These are phyloP conservation scores for Kodamaea suecica DNA, from an alignment of 1,139 yeast genomes.

Conservation along the genomic window DNA sequence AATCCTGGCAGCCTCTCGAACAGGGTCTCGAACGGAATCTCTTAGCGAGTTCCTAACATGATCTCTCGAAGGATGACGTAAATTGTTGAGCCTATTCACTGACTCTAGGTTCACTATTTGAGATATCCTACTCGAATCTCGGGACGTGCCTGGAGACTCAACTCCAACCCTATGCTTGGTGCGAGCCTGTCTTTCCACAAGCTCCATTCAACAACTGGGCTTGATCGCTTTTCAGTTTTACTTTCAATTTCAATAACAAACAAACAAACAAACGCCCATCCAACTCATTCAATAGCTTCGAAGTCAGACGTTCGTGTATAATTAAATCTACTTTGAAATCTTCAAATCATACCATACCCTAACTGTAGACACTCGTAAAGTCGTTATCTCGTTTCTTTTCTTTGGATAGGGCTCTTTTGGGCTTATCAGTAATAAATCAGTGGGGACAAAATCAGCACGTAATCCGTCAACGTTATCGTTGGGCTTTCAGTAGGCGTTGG, in stretches of 20 bases:
- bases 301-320: no score
- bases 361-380: background rate
- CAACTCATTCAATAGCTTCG: background rate
- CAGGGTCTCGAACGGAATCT: background rate
- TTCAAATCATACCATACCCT: no score
- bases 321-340: no score
- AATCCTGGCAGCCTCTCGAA: conserved; percentile 1
- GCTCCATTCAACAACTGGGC: no score
- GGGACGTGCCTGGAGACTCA: background rate
- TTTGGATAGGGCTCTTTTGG: background rate
- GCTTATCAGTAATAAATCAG: background rate
- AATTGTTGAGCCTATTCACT: background rate
- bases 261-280: background rate
- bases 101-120: conserved; percentile 1
- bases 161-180: conserved; percentile 3
- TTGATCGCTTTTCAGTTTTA: no score
- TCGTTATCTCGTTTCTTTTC: background rate
- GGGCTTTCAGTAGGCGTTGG: no score
- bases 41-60: background rate
- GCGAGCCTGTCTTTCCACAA: conserved; percentile 7
- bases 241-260: no score
- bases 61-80: conserved; percentile 1
- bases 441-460: no score
- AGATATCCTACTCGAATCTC: background rate
- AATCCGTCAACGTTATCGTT: no score